A percentile compares a stretch with the other conserved stretches of the same genome.
These are phyloP conservation scores for Lumnitzera racemosa DNA, from an alignment of 345 rosid genomes.

Conservation along the genomic window DNA sequence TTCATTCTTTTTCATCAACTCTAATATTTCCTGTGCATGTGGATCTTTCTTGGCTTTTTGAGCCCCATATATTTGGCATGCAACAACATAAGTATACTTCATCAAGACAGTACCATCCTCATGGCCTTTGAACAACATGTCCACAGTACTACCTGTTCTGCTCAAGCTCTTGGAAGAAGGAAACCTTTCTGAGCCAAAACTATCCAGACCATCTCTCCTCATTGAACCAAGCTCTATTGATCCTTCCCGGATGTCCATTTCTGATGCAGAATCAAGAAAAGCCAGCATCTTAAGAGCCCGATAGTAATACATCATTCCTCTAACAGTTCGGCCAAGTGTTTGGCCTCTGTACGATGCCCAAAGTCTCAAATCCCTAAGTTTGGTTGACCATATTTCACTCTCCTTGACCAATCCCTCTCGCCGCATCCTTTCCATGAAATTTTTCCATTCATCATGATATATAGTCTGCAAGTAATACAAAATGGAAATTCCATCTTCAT, in stretches of 20 bases:
- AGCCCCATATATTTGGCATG: slow-evolving; percentile 91
- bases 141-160: slow-evolving; percentile 56
- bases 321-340: slow-evolving; percentile 85
- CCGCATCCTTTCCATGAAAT: slow-evolving; percentile 87
- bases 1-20: slow-evolving; percentile 79
- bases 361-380: slow-evolving; percentile 81
- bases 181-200: slow-evolving; percentile 31
- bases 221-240: slow-evolving; percentile 72
- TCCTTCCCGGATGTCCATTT: slow-evolving; percentile 81
- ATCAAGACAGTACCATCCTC: slow-evolving; percentile 87
- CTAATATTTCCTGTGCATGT: slow-evolving; percentile 76
- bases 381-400: slow-evolving; percentile 60
- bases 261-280: slow-evolving; percentile 95
- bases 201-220: slow-evolving; percentile 39
- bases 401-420: slow-evolving; percentile 75
- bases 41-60: slow-evolving; percentile 91
- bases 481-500: slow-evolving; percentile 91
- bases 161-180: slow-evolving; percentile 50
- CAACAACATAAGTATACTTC: slow-evolving; percentile 91
- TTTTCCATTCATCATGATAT: slow-evolving; percentile 90
- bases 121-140: slow-evolving; percentile 63
- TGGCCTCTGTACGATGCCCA: slow-evolving; percentile 99
- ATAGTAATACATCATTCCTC: slow-evolving; percentile 99
- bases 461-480: slow-evolving; percentile 87
- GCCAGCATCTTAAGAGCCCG: slow-evolving; percentile 94